Evolutionary conservation across 2,329 filamentous ascomycete genomes (phyloP), one percentile per base, ranked within the genome.

Genomic region (Aspergillus awamori): DNA sequence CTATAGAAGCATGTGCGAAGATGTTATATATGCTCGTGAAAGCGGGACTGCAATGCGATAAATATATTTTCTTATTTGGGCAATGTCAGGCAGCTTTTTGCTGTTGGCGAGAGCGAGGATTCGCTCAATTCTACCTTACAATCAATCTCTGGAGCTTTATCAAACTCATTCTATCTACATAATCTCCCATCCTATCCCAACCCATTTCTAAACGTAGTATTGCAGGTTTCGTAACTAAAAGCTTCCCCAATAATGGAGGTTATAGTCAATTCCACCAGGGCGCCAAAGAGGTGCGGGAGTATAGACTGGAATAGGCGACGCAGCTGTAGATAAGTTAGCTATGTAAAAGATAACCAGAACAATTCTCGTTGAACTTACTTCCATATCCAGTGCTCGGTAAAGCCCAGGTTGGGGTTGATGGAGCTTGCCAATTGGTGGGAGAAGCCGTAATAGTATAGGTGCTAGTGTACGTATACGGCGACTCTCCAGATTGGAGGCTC

Each of bases 281-380:
- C 66, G 63, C 76, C 76, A 77, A 43, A 77, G 62, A 15, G 70
- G 66, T 48, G 70, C 67, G 7, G 75, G 76, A 1, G 68, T 68
- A 47, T 74, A 73, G 2, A 73, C 72, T 0, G 76, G 70, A 7
- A 74, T 73, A 0, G 71, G 69, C 4, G 62, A 61, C n/a, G 67
- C 61, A 38, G 69, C 70, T 72, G 0, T 24, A 20, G 6, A 15
- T 10, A 10, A 8, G 20, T 22, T 5, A 17, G 6, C 8, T 6
- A 20, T 2, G 17, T 47, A 13, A 47, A 10, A 2, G 20, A 20
- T 33, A 10, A 36, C 11, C 48, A n/a, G 20, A 33, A 10, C 4
- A 36, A 3, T 15, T 36, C 28, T 7, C 17, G 17, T 8, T 20
- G n/a, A 1, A 53, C 51, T 54, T 66, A 65, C 70, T 74, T 17